Evolutionary conservation across 2,329 filamentous ascomycete species (phyloP).

Genomic region (Penicillium sp.): DNA sequence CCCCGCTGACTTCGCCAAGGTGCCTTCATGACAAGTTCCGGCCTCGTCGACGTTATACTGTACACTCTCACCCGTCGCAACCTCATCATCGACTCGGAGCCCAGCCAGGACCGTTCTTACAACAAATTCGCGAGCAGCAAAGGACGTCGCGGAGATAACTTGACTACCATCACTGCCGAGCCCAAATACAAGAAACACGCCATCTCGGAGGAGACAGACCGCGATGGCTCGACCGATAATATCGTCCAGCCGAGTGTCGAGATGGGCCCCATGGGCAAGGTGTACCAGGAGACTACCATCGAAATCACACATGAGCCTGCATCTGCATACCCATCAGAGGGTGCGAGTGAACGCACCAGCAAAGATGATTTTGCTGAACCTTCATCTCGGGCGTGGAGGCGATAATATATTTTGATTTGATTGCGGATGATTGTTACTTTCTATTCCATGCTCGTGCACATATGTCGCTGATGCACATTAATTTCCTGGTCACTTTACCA

Average conservation of each 20-base stretch:
- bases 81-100: constrained; percentile 54
- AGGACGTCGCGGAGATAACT: constrained; percentile 29
- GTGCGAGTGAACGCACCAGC: constrained; percentile 28
- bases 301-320: constrained; percentile 42
- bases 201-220: constrained; percentile 27
- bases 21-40: constrained; percentile 58
- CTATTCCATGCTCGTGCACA: not conserved
- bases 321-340: constrained; percentile 31
- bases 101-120: constrained; percentile 38
- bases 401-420: constrained; percentile 10
- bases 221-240: constrained; percentile 48
- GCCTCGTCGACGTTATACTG: constrained; percentile 58
- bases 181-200: constrained; percentile 19
- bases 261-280: constrained; percentile 37
- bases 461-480: not conserved
- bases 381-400: constrained; percentile 25
- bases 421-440: not conserved
- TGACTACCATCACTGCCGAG: constrained; percentile 32
- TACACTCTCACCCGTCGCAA: constrained; percentile 59
- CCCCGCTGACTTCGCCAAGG: constrained; percentile 22
- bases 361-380: constrained; percentile 17
- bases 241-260: constrained; percentile 40
- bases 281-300: constrained; percentile 47
- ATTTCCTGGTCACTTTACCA: not conserved
- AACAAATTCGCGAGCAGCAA: constrained; percentile 32